Evolutionary conservation across 495 filamentous ascomycete species (phyloP).

Genomic region (Thozetella sp.): DNA sequence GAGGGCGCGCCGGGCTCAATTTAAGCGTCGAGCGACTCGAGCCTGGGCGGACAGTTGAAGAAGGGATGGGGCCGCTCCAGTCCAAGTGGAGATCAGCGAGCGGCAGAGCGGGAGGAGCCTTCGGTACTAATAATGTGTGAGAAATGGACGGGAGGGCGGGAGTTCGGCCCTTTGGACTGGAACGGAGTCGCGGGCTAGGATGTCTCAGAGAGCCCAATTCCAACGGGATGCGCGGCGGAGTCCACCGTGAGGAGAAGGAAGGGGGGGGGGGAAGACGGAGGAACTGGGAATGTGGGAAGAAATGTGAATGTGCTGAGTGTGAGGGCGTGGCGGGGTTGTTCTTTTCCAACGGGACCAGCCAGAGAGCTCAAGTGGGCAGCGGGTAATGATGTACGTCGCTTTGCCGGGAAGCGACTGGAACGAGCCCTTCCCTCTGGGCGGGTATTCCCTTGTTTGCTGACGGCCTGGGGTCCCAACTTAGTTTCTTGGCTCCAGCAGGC

Average conservation of each 20-base stretch:
- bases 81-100: slow-evolving; percentile 6
- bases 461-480: slow-evolving; percentile 25
- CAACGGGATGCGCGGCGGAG: background rate
- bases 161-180: background rate
- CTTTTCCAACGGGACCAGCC: slow-evolving; percentile 6
- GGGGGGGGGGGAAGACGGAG: slow-evolving; percentile 5
- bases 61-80: slow-evolving; percentile 5
- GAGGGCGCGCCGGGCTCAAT: slow-evolving; percentile 1
- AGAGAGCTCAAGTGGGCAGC: slow-evolving; percentile 10
- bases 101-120: slow-evolving; percentile 12
- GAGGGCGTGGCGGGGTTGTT: slow-evolving; percentile 1
- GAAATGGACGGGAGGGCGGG: background rate
- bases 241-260: slow-evolving; percentile 2
- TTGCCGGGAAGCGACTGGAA: slow-evolving; percentile 22
- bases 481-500: slow-evolving; percentile 11
- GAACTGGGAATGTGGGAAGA: slow-evolving; percentile 5
- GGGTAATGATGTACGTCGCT: slow-evolving; percentile 20
- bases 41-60: slow-evolving; percentile 2
- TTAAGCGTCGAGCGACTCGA: slow-evolving; percentile 2
- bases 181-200: background rate
- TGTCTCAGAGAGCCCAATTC: slow-evolving; percentile 1
- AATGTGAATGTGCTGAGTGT: background rate
- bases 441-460: slow-evolving; percentile 32
- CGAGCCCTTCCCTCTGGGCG: slow-evolving; percentile 25
- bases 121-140: background rate